Evolutionary conservation across 2,329 filamentous ascomycete genomes (phyloP).

Genomic region (Aphanoascus verrucosus): DNA sequence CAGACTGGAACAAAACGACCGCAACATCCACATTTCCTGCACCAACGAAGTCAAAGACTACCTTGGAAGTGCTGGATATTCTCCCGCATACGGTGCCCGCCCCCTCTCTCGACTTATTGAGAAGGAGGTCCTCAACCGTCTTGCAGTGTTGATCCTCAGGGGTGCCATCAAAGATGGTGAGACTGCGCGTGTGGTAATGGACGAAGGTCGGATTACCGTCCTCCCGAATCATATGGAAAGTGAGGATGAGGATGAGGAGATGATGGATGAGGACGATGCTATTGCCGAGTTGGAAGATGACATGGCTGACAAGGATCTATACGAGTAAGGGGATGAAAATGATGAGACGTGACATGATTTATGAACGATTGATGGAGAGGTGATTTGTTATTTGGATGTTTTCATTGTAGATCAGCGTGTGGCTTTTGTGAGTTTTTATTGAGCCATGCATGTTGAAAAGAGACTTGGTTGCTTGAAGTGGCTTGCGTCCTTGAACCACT

Average conservation of each 20-base stretch:
- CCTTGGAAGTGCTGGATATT: conserved; percentile 82
- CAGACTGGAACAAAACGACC: conserved; percentile 71
- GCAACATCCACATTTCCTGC: conserved; percentile 76
- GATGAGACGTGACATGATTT: not conserved
- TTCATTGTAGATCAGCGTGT: no score
- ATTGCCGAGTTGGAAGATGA: conserved; percentile 26
- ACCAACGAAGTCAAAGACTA: conserved; percentile 84
- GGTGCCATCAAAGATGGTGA: conserved; percentile 81
- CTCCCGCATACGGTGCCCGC: conserved; percentile 85
- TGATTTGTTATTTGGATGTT: no score
- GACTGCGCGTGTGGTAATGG: conserved; percentile 63
- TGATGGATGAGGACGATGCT: conserved; percentile 66
- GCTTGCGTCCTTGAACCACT: no score
- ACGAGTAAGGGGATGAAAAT: not conserved
- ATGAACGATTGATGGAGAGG: not conserved
- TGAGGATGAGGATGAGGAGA: conserved; percentile 54
- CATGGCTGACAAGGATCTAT: conserved; percentile 4
- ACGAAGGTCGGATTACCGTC: conserved; percentile 69
- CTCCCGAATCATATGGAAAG: conserved; percentile 68
- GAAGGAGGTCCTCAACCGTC: conserved; percentile 87
- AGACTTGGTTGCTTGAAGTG: no score
- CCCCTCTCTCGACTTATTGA: conserved; percentile 85
- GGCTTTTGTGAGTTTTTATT: no score
- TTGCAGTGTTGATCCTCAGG: conserved; percentile 83
- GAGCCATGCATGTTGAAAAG: no score